A percentile compares a stretch with the other conserved stretches of the same genome.
Conservation (phyloP, 305 asterid genomes). For the Fraxinus greggii region DNA sequence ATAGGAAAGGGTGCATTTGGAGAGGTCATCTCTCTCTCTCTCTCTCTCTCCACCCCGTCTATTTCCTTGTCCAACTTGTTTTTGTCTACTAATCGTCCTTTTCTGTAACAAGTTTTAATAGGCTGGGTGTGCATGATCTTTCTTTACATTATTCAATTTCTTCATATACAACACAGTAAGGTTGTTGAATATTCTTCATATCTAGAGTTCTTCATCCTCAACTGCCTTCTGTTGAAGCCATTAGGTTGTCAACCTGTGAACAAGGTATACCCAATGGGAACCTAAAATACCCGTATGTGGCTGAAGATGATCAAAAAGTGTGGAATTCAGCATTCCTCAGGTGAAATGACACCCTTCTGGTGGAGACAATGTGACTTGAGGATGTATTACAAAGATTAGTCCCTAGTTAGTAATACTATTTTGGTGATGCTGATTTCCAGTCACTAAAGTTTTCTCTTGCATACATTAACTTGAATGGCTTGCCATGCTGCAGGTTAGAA, state of each 20-base stretch:
- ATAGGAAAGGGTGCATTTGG: slow-evolving; percentile 95
- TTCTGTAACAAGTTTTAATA: background rate
- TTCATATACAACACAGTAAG: background rate
- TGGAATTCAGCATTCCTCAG: background rate
- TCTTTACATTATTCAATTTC: background rate
- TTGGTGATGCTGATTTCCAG: slow-evolving; percentile 8
- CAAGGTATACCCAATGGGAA: background rate
- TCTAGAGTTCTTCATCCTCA: background rate
- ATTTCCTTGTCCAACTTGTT: slow-evolving; percentile 3
- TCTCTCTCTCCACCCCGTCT: background rate
- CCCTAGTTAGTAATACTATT: background rate
- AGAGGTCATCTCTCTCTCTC: slow-evolving; percentile 56
- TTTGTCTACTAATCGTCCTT: background rate
- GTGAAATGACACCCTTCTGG: background rate
- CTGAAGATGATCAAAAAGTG: background rate
- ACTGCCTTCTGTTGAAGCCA: background rate
- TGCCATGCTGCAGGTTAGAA: slow-evolving; percentile 59
- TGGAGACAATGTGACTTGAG: background rate
- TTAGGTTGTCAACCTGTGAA: background rate
- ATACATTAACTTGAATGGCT: background rate
- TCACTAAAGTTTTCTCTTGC: background rate
- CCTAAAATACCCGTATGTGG: background rate
- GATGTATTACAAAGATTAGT: background rate
- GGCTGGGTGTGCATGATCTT: background rate
- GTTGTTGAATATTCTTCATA: background rate